Conservation (phyloP, 2,329 filamentous ascomycete species). For the Zasmidium citrigriseum region DNA sequence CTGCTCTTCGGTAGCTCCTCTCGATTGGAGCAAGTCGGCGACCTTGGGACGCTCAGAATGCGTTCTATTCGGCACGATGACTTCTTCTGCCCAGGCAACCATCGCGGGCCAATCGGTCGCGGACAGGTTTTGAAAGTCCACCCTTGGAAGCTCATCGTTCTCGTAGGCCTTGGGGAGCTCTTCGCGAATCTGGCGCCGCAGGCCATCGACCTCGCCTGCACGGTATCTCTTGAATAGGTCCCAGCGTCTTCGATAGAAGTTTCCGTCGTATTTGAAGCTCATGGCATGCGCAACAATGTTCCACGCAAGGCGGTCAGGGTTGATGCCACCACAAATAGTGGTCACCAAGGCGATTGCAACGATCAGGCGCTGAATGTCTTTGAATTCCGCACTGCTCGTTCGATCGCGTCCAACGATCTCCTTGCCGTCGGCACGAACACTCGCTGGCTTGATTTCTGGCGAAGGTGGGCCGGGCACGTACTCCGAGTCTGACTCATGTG, state of each 20-base stretch:
- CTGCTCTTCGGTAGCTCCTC: conserved; percentile 13
- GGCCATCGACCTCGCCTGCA: conserved; percentile 40
- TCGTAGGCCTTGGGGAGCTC: conserved; percentile 68
- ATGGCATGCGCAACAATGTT: conserved; percentile 41
- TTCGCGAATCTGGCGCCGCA: conserved; percentile 65
- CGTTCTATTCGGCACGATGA: conserved; percentile 24
- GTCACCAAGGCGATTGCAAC: conserved; percentile 34
- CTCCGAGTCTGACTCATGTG: conserved; percentile 1
- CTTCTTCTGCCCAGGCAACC: conserved; percentile 66
- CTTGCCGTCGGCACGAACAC: neutral
- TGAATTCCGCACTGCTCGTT: conserved; percentile 22
- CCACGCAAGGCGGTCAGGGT: conserved; percentile 42
- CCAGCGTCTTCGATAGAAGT: conserved; percentile 44
- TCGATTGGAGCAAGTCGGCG: conserved; percentile 14
- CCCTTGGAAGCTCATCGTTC: conserved; percentile 57
- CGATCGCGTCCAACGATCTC: conserved; percentile 19
- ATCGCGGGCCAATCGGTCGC: conserved; percentile 69
- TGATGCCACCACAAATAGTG: conserved; percentile 38
- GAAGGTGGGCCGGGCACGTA: neutral
- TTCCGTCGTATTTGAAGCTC: conserved; percentile 38
- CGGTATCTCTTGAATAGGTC: conserved; percentile 26
- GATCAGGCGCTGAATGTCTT: conserved; percentile 34
- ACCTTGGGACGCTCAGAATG: conserved; percentile 45
- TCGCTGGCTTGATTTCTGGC: neutral
- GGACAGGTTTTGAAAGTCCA: conserved; percentile 64